A percentile compares a stretch with the other conserved stretches of the same genome.
Conservation (phyloP, 2,329 filamentous ascomycete species). For the Trichophaea hybrida region DNA sequence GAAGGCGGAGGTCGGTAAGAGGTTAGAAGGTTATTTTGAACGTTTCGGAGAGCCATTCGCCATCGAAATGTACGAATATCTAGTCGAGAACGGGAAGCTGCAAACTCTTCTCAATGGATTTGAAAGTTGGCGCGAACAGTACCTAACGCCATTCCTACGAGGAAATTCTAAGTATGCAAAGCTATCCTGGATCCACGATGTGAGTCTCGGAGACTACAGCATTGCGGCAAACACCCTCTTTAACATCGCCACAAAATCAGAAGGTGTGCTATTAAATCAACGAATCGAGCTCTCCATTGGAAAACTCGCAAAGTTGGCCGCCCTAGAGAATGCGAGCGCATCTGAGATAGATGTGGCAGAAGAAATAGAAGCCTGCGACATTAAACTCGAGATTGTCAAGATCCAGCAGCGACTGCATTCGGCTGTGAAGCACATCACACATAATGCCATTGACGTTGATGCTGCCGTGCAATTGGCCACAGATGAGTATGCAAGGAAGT, state of each 20-base stretch:
- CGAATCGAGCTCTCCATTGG: slow-evolving; percentile 82
- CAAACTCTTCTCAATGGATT: slow-evolving; percentile 55
- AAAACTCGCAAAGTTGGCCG: slow-evolving; percentile 64
- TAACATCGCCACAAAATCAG: slow-evolving; percentile 52
- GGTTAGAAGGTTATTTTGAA: slow-evolving; percentile 42
- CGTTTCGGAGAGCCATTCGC: slow-evolving; percentile 52
- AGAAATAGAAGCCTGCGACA: slow-evolving; percentile 42
- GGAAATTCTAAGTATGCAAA: slow-evolving; percentile 57
- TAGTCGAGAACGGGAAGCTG: slow-evolving; percentile 54
- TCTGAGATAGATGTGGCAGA: slow-evolving; percentile 32
- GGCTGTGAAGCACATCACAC: slow-evolving; percentile 53
- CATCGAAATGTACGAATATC: slow-evolving; percentile 63
- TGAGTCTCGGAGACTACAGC: slow-evolving; percentile 61
- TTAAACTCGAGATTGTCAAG: slow-evolving; percentile 51
- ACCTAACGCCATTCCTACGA: slow-evolving; percentile 65
- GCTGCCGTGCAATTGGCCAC: slow-evolving; percentile 65
- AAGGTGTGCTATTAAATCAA: slow-evolving; percentile 78
- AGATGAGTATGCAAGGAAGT: slow-evolving; percentile 42
- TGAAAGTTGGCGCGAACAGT: slow-evolving; percentile 50
- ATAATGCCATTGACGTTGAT: slow-evolving; percentile 61
- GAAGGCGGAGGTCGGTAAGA: slow-evolving; percentile 35
- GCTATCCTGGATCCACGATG: slow-evolving; percentile 89
- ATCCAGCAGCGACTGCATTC: slow-evolving; percentile 68
- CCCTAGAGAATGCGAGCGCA: slow-evolving; percentile 32
- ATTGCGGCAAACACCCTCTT: slow-evolving; percentile 59